These are phyloP conservation scores for Lasiosphaeria ovina DNA, from an alignment of 495 filamentous ascomycete species.

Conservation along the genomic window DNA sequence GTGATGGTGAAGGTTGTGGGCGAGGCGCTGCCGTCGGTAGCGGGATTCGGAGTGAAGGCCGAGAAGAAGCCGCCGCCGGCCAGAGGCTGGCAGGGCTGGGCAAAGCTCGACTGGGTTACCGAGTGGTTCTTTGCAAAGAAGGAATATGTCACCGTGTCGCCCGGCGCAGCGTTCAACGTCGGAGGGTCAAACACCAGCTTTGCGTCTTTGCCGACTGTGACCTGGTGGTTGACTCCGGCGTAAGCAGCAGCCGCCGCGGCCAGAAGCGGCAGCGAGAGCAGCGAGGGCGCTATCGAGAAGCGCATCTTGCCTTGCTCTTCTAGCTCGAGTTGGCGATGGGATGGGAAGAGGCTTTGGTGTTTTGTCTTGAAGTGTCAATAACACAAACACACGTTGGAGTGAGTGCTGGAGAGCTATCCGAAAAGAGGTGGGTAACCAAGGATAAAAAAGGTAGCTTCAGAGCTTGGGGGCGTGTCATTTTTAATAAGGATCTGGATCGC, in stretches of 20 bases:
- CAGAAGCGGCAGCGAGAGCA: conserved; percentile 28
- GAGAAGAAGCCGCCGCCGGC: conserved; percentile 47
- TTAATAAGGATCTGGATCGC: too few relatives aligned
- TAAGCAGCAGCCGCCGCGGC: conserved; percentile 20
- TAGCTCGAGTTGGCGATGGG: neutral
- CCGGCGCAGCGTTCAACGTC: conserved; percentile 29
- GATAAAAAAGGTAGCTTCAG: too few relatives aligned
- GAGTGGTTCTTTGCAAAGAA: conserved; percentile 65
- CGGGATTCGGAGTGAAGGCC: conserved; percentile 42
- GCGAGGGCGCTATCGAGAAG: conserved; percentile 21
- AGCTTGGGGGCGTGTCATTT: too few relatives aligned
- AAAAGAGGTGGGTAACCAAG: too few relatives aligned
- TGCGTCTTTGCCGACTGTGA: conserved; percentile 39
- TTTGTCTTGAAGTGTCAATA: neutral
- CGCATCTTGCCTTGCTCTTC: conserved; percentile 22
- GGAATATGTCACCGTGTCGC: conserved; percentile 56
- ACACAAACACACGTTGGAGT: too few relatives aligned
- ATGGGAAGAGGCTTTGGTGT: neutral
- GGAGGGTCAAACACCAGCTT: conserved; percentile 38
- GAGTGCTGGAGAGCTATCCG: too few relatives aligned
- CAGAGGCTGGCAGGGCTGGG: conserved; percentile 55
- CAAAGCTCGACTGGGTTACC: conserved; percentile 57
- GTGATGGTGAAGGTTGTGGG: conserved; percentile 53
- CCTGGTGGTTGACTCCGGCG: conserved; percentile 30
- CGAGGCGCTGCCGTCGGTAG: conserved; percentile 27